Evolutionary conservation across 768 basidiomycete genomes (phyloP).

Genomic region (Kwoniella dejecticola): DNA sequence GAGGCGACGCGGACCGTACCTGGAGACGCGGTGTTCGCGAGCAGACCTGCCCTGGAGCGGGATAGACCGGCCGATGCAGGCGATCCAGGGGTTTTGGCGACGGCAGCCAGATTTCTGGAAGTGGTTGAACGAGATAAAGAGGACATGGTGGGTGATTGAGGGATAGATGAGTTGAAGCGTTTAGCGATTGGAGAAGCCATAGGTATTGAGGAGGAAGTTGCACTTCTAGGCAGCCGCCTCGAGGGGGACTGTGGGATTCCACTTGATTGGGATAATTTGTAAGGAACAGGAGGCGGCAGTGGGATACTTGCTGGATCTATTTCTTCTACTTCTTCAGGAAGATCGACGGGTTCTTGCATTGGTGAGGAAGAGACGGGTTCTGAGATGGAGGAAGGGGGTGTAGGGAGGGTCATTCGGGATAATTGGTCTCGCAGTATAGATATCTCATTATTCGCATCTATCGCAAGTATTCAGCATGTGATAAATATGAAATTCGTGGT

Average conservation of each 20-base stretch:
- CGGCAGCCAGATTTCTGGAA: slow-evolving; percentile 37
- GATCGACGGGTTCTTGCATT: slow-evolving; percentile 20
- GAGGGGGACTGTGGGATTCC: slow-evolving; percentile 25
- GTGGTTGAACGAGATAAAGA: slow-evolving; percentile 39
- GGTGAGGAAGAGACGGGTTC: slow-evolving; percentile 33
- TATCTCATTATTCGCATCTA: slow-evolving; percentile 84
- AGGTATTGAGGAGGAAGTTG: slow-evolving; percentile 12
- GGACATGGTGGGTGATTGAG: slow-evolving; percentile 32
- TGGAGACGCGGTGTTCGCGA: slow-evolving; percentile 21
- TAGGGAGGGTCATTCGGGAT: slow-evolving; percentile 31
- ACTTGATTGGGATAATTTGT: slow-evolving; percentile 5
- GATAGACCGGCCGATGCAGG: slow-evolving; percentile 27
- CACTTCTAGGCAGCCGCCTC: slow-evolving; percentile 23
- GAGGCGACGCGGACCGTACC: slow-evolving; percentile 11
- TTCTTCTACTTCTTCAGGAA: slow-evolving; percentile 28
- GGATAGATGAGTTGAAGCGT: slow-evolving; percentile 14
- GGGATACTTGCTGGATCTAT: slow-evolving; percentile 19
- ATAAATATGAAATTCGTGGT: slow-evolving; percentile 3
- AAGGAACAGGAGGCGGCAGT: slow-evolving; percentile 5
- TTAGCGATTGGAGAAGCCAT: slow-evolving; percentile 9
- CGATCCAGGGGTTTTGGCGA: slow-evolving; percentile 20
- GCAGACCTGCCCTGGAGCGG: slow-evolving; percentile 15
- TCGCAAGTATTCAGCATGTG: slow-evolving; percentile 15
- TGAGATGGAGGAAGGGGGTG: slow-evolving; percentile 41
- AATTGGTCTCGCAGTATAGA: slow-evolving; percentile 79